These are phyloP conservation scores for Canariomyces notabilis DNA, from an alignment of 2,329 filamentous ascomycete genomes.

Conservation along the genomic window DNA sequence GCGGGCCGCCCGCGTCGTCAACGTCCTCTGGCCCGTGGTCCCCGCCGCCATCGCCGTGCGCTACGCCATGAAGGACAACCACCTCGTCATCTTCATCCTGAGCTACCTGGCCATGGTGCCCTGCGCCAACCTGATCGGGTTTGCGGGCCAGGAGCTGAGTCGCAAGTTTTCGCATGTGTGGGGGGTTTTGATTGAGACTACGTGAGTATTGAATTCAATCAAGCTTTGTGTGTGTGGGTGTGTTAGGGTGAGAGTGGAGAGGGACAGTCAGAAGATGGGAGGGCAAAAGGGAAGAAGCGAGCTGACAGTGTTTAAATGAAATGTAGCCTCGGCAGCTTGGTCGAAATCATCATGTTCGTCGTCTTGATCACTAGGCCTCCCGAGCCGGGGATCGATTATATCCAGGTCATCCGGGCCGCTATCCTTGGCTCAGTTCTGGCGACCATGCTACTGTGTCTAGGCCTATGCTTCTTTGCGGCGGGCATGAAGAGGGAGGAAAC, in stretches of 20 bases:
- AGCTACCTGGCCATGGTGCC: slow-evolving; percentile 76
- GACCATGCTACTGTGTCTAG: slow-evolving; percentile 74
- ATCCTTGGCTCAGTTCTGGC: slow-evolving; percentile 80
- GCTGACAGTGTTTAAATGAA: slow-evolving; percentile 24
- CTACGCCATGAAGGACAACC: slow-evolving; percentile 36
- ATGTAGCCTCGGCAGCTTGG: slow-evolving; percentile 58
- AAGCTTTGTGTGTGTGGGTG: too few species aligned
- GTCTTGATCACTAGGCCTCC: slow-evolving; percentile 50
- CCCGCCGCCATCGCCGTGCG: slow-evolving; percentile 63
- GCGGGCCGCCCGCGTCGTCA: slow-evolving; percentile 58
- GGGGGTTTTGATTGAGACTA: slow-evolving; percentile 58
- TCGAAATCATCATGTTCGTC: slow-evolving; percentile 81
- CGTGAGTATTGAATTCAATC: too few species aligned
- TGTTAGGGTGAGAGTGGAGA: too few species aligned
- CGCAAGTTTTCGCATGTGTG: slow-evolving; percentile 71
- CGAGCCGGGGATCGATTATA: slow-evolving; percentile 35
- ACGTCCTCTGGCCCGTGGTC: slow-evolving; percentile 70
- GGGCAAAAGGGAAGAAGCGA: background rate
- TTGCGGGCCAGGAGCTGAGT: slow-evolving; percentile 66
- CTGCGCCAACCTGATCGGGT: slow-evolving; percentile 69
- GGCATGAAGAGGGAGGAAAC: slow-evolving; percentile 65
- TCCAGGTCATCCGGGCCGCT: slow-evolving; percentile 74
- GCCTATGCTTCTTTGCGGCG: slow-evolving; percentile 73
- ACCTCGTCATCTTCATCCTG: slow-evolving; percentile 62
- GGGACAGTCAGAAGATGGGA: too few species aligned